A percentile compares a stretch with the other conserved stretches of the same genome.
Evolutionary conservation across 2,329 filamentous ascomycete species (phyloP).

Genomic region (Aspergillus transmontanensis): DNA sequence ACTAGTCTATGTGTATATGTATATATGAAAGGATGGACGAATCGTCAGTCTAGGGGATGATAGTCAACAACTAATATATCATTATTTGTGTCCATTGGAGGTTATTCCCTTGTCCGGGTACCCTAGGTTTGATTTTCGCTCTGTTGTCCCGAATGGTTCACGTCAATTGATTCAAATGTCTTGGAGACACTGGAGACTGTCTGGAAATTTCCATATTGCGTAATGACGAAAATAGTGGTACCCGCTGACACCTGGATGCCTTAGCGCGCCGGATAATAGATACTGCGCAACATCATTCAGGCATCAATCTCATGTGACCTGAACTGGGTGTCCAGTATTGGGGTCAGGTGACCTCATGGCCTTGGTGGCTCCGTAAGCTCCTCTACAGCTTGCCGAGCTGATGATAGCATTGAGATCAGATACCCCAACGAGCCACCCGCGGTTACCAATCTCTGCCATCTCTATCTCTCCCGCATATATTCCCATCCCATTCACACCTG

Average conservation of each 20-base stretch:
- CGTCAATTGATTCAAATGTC: background rate
- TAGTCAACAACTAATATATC: background rate
- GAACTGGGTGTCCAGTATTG: background rate
- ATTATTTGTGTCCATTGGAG: background rate
- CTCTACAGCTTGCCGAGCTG: slow-evolving; percentile 31
- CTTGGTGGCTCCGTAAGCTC: slow-evolving; percentile 21
- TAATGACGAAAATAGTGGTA: slow-evolving; percentile 25
- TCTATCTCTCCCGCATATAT: slow-evolving; percentile 1
- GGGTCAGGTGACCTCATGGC: slow-evolving; percentile 17
- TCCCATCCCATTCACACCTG: background rate
- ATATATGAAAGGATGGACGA: background rate
- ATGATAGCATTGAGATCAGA: slow-evolving; percentile 17
- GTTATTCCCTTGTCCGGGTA: background rate
- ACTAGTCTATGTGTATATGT: too few species aligned
- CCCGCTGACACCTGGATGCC: slow-evolving; percentile 20
- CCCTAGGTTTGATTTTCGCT: background rate
- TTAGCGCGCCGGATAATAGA: slow-evolving; percentile 21
- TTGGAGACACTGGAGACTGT: background rate
- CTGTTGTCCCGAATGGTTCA: background rate
- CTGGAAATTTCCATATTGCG: slow-evolving; percentile 23
- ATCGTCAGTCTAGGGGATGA: background rate
- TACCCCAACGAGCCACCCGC: slow-evolving; percentile 20
- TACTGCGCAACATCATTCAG: slow-evolving; percentile 16
- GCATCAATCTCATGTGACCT: slow-evolving; percentile 21
- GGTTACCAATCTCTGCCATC: background rate